Percentiles rank a stretch among this genome's conserved stretches.
Evolutionary conservation across 169 alveolate genomes (phyloP).

Genomic region (Plasmodium falciparum): DNA sequence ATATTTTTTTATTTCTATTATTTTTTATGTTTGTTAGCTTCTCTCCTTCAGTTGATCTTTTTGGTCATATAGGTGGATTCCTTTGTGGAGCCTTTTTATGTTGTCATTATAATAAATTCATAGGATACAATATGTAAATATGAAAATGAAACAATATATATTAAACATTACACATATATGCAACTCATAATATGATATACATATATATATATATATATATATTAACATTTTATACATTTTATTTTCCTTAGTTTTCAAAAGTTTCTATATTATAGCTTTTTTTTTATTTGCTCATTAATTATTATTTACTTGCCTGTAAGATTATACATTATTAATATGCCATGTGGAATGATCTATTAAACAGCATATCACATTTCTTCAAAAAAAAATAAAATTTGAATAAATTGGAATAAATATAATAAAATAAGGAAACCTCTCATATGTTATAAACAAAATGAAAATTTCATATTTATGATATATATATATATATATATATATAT

Average conservation of each 20-base stretch:
- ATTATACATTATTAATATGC: conserved; percentile 41
- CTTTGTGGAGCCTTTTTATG: conserved; percentile 71
- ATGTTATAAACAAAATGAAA: no score
- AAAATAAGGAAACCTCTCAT: no score
- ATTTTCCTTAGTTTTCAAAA: conserved; percentile 36
- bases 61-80: conserved; percentile 75
- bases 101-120: conserved; percentile 46
- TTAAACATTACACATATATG: no score
- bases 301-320: conserved; percentile 53
- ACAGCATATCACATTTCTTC: background rate
- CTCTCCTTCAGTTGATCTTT: conserved; percentile 73
- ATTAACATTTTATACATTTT: background rate
- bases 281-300: conserved; percentile 38
- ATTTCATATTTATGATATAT: no score
- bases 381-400: no score
- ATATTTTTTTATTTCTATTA: conserved; percentile 52
- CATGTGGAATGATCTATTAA: conserved; percentile 26
- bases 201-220: background rate
- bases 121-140: conserved; percentile 62
- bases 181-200: conserved; percentile 38
- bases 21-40: conserved; percentile 69
- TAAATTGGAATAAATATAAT: no score
- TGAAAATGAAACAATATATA: background rate
- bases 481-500: no score
- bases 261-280: conserved; percentile 52